Base-by-base conservation (phyloP, 345 rosid species). In the Eucalyptus marginata region DNA sequence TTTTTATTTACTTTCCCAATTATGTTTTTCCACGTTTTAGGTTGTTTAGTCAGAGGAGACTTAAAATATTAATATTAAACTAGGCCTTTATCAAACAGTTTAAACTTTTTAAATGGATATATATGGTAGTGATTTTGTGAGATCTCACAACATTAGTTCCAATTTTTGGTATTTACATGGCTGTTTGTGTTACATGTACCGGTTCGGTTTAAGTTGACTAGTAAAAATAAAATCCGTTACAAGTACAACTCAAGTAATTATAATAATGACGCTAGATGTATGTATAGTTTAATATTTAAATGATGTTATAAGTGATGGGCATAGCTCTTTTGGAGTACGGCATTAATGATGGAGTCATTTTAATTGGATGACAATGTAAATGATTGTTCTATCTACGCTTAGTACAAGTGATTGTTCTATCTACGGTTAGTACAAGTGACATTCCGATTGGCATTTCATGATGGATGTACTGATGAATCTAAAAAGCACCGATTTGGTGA, bases 21-120 rank as follows among this genome's bases (percentile, higher is more conserved):
- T n/a, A n/a, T 2, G 3, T 64, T 14, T 29, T n/a, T 64, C 10
- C 15, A n/a, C 1, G 3, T 29, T n/a, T 64, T n/a, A 7, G 20
- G 2, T 13, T 7, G 20, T 58, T 27, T 27, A 11, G 7, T 27
- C n/a, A 15, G 8, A 13, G 33, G 68, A 62, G 68, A 15, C 8
- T 64, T 14, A 64, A 14, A 64, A 14, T n/a, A n/a, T 64, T 64
- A n/a, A 14, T 64, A 7, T 64, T n/a, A 64, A 64, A 64, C 4
- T 1, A n/a, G 1, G 7, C 8, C 1, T 2, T 27, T 13, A 6
- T 62, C 8, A 27, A 62, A 13, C 3, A 6, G 15, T 6, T 62
- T 62, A 29, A 62, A 11, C 4, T 27, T 62, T 62, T 62, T 13
- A 62, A 62, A 62, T 62, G 15, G 8, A 29, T 62, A 3, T 29